These are phyloP conservation scores for Wilcoxina mikolae DNA, from an alignment of 495 filamentous ascomycete genomes.

Conservation along the genomic window DNA sequence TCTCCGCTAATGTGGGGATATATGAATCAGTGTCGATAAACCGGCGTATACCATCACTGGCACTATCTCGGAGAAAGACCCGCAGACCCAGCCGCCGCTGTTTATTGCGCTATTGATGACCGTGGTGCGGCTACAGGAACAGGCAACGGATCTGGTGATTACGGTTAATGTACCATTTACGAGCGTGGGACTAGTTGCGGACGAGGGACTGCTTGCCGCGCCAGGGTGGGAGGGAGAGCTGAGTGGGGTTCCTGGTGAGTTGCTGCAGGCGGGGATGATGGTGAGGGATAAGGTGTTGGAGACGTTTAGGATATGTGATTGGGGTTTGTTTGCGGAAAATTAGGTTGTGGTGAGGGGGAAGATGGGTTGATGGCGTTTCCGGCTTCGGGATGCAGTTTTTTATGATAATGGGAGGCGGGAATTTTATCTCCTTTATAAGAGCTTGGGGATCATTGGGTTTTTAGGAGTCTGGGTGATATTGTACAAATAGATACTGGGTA, in stretches of 20 bases:
- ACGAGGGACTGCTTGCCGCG: conserved; percentile 42
- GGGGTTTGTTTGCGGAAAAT: too few species aligned
- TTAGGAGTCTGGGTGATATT: too few species aligned
- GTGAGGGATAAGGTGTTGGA: conserved; percentile 46
- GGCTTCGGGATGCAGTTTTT: too few species aligned
- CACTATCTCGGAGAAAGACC: conserved; percentile 17
- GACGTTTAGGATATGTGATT: conserved; percentile 60
- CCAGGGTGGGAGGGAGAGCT: conserved; percentile 27
- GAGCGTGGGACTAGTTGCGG: conserved; percentile 44
- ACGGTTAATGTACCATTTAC: conserved; percentile 81
- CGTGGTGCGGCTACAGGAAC: conserved; percentile 55
- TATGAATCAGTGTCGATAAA: too few species aligned
- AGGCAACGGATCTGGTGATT: conserved; percentile 73
- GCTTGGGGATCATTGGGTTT: too few species aligned
- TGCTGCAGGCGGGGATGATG: conserved; percentile 48
- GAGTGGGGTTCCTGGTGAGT: conserved; percentile 44
- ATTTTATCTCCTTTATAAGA: too few species aligned
- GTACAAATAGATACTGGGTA: too few species aligned
- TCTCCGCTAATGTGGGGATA: too few species aligned
- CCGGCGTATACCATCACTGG: conserved; percentile 22
- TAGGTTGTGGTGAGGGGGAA: too few species aligned
- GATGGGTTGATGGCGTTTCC: too few species aligned
- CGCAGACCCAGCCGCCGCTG: conserved; percentile 1
- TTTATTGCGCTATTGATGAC: conserved; percentile 53
- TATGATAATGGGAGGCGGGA: too few species aligned